Conservation (phyloP, 495 filamentous ascomycete species). For the Choiromyces venosus region DNA sequence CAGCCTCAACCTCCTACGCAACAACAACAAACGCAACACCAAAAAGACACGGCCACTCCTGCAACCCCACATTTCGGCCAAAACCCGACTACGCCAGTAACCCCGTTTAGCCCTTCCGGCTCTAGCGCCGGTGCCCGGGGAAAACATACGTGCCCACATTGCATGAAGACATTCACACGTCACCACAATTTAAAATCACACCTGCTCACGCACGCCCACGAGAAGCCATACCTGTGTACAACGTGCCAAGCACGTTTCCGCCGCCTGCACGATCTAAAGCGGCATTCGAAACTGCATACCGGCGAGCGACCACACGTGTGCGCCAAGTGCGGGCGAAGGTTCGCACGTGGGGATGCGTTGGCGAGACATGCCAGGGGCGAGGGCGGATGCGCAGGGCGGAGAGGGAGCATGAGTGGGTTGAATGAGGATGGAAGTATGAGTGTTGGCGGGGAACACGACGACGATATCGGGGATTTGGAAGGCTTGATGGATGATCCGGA, state of each 20-base stretch:
- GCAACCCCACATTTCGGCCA: constrained; percentile 31
- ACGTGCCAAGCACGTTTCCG: constrained; percentile 87
- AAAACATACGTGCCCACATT: constrained; percentile 94
- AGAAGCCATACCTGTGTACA: constrained; percentile 90
- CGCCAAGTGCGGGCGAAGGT: constrained; percentile 84
- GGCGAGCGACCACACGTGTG: constrained; percentile 94
- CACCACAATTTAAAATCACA: constrained; percentile 99
- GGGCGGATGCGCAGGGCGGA: constrained; percentile 86
- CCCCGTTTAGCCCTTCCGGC: constrained; percentile 35
- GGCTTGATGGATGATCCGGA: constrained; percentile 36
- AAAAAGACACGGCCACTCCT: constrained; percentile 14
- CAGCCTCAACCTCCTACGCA: constrained; percentile 32
- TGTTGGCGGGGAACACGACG: constrained; percentile 32
- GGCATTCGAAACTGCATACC: constrained; percentile 92
- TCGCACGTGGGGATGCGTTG: constrained; percentile 90
- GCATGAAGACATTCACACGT: constrained; percentile 89
- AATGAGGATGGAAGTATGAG: constrained; percentile 57
- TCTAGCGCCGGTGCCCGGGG: constrained; percentile 33
- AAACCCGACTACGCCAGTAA: constrained; percentile 38
- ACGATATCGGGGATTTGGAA: constrained; percentile 36
- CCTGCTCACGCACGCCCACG: constrained; percentile 94
- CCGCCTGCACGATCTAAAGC: constrained; percentile 88
- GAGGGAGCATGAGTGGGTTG: constrained; percentile 81
- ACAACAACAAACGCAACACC: not conserved
- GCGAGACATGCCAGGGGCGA: constrained; percentile 94